These are phyloP conservation scores for Ascochyta koolunga DNA, from an alignment of 2,329 filamentous ascomycete species.

Conservation along the genomic window DNA sequence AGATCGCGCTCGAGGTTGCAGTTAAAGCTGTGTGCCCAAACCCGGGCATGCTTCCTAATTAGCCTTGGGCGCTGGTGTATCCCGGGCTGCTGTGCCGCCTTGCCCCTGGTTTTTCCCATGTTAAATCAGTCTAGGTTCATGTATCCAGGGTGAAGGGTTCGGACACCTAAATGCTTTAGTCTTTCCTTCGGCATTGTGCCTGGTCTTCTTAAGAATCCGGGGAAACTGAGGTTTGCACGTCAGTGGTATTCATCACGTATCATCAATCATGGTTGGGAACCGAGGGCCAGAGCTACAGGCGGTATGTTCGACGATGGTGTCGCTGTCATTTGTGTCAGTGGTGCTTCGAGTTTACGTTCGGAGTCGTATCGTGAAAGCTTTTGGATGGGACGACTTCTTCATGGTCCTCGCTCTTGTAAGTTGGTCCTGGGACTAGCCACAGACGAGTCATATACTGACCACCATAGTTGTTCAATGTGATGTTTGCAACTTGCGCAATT, in stretches of 20 bases:
- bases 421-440: neutral
- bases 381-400: conserved; percentile 44
- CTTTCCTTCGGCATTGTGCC: conserved; percentile 24
- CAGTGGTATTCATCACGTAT: conserved; percentile 4
- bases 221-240: conserved; percentile 23
- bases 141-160: neutral
- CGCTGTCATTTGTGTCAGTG: conserved; percentile 48
- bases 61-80: conserved; percentile 10
- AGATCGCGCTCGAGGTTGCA: conserved; percentile 1
- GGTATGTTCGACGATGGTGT: conserved; percentile 48
- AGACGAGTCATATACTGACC: conserved; percentile 2
- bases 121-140: conserved; percentile 15
- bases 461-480: conserved; percentile 30
- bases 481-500: conserved; percentile 41
- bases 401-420: conserved; percentile 41
- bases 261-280: conserved; percentile 34
- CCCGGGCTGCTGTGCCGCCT: conserved; percentile 6
- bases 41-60: conserved; percentile 1
- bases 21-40: neutral
- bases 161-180: conserved; percentile 17
- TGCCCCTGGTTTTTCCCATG: conserved; percentile 9
- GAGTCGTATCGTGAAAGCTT: conserved; percentile 47
- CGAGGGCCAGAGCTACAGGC: conserved; percentile 40
- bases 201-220: conserved; percentile 12
- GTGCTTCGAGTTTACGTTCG: conserved; percentile 52